Evolutionary conservation across 495 filamentous ascomycete genomes (phyloP).

Genomic region (Neurospora sp.): DNA sequence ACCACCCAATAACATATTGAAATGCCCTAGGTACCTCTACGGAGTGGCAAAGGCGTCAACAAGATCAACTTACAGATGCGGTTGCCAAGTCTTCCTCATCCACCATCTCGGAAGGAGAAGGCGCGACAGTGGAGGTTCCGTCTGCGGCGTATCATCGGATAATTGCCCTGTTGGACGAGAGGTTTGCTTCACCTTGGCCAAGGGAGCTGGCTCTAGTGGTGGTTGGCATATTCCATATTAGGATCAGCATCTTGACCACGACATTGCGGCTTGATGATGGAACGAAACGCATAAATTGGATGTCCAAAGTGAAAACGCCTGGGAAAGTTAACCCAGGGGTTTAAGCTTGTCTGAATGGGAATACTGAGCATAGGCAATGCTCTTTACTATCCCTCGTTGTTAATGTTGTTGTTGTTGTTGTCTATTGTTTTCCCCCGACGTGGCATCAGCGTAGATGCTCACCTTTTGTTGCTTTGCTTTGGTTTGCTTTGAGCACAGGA

Average conservation of each 20-base stretch:
- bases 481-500: too few relatives aligned
- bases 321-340: neutral
- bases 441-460: neutral
- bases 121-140: constrained; percentile 7
- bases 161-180: neutral
- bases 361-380: neutral
- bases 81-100: constrained; percentile 3
- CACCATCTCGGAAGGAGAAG: constrained; percentile 9
- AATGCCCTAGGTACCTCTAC: too few relatives aligned
- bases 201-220: neutral
- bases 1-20: neutral
- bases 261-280: neutral
- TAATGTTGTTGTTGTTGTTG: neutral
- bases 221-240: neutral
- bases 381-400: neutral
- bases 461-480: neutral
- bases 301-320: neutral
- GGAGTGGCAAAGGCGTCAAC: neutral
- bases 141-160: neutral
- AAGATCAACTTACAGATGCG: neutral
- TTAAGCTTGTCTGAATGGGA: neutral
- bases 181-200: neutral
- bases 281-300: neutral
- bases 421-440: neutral
- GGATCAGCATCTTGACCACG: neutral